These are phyloP conservation scores for Xylariomycetidae sp. DNA, from an alignment of 2,329 filamentous ascomycete species.

Conservation along the genomic window DNA sequence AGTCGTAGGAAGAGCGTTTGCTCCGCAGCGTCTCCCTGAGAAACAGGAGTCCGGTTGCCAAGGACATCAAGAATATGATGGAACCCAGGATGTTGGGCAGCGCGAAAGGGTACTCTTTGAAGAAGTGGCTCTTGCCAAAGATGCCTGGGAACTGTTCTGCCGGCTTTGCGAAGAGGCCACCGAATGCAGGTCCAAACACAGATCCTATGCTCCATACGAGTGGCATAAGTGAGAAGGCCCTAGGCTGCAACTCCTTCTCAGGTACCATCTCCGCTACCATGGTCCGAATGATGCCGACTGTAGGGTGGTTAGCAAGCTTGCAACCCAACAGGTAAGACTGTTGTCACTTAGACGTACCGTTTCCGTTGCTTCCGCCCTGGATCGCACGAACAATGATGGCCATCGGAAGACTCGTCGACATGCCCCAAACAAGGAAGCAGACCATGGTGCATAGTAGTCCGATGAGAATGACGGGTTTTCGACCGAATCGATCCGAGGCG, in stretches of 20 bases:
- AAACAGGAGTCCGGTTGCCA: conserved; percentile 69
- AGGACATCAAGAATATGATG: conserved; percentile 70
- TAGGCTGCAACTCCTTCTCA: conserved; percentile 76
- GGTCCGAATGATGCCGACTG: conserved; percentile 83
- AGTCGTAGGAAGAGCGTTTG: conserved; percentile 63
- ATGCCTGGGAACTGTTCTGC: conserved; percentile 64
- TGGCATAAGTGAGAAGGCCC: conserved; percentile 90
- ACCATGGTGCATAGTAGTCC: conserved; percentile 75
- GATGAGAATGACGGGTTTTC: conserved; percentile 73
- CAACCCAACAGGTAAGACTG: neutral
- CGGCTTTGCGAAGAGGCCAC: conserved; percentile 79
- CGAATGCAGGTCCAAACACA: conserved; percentile 82
- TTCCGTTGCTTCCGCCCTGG: conserved; percentile 82
- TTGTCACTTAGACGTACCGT: conserved; percentile 42
- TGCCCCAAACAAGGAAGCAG: conserved; percentile 75
- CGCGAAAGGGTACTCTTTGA: conserved; percentile 73
- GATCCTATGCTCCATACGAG: conserved; percentile 81
- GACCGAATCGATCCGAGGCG: conserved; percentile 66
- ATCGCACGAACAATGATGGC: conserved; percentile 71
- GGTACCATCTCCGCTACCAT: conserved; percentile 92
- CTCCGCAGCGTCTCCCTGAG: conserved; percentile 78
- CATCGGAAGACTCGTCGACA: conserved; percentile 74
- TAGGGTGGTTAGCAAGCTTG: conserved; percentile 13
- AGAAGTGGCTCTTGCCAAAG: conserved; percentile 61
- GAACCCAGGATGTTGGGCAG: conserved; percentile 78